phyloP scores from a whole-genome alignment of 2,329 filamentous ascomycete species.

The Pestalotiopsis sp. region DNA sequence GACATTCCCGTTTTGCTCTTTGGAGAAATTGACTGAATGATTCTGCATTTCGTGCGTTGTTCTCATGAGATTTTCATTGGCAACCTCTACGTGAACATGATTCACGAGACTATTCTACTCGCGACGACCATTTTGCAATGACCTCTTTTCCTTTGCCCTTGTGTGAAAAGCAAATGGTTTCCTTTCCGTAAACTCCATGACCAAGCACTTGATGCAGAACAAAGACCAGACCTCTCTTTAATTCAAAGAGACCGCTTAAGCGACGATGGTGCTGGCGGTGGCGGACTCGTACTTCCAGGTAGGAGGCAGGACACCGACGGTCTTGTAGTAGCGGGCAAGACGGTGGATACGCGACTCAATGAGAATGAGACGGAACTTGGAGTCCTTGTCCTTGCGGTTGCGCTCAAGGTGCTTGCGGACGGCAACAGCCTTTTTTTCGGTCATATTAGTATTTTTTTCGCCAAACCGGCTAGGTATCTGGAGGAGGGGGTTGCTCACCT shows the following conservation, averaged over 20 bases:
- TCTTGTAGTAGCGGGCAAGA: slow-evolving; percentile 99
- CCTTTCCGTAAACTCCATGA: slow-evolving; percentile 35
- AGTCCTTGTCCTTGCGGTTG: slow-evolving; percentile 99
- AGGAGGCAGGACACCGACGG: slow-evolving; percentile 79
- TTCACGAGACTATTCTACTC: slow-evolving; percentile 12
- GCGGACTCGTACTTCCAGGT: slow-evolving; percentile 99
- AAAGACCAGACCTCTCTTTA: slow-evolving; percentile 18
- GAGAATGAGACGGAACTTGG: slow-evolving; percentile 99
- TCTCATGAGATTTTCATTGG: slow-evolving; percentile 15
- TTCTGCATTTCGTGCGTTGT: slow-evolving; percentile 6
- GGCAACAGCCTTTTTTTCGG: slow-evolving; percentile 74
- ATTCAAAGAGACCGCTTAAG: slow-evolving; percentile 61
- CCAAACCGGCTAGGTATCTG: not conserved
- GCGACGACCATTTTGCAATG: slow-evolving; percentile 13
- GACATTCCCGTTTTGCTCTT: slow-evolving; percentile 10
- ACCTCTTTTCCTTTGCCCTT: slow-evolving; percentile 22
- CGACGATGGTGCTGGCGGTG: slow-evolving; percentile 91
- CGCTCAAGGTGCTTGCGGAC: slow-evolving; percentile 99
- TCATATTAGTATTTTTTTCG: slow-evolving; percentile 20
- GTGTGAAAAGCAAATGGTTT: slow-evolving; percentile 27
- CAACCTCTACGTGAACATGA: slow-evolving; percentile 15
- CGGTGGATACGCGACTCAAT: slow-evolving; percentile 99
- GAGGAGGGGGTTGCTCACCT: slow-evolving; percentile 60
- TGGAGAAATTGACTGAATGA: not conserved
- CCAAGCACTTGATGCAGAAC: slow-evolving; percentile 27